phyloP scores from a whole-genome alignment of 2,329 filamentous ascomycete species.

The Pyrenochaeta sp. region DNA sequence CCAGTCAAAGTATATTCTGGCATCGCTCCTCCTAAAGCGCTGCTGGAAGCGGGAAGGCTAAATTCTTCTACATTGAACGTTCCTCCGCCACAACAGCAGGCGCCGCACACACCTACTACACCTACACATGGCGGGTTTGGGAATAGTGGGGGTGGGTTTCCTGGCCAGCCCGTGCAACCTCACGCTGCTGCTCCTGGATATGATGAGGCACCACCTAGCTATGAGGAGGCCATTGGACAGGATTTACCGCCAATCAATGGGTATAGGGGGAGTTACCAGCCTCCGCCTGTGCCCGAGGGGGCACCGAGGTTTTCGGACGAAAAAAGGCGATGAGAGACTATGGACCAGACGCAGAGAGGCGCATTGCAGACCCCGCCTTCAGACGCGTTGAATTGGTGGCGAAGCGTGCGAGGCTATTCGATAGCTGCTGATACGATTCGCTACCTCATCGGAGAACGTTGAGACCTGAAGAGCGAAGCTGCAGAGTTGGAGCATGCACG shows the following conservation, averaged over 20 bases:
- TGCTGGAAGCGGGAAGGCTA: conserved; percentile 64
- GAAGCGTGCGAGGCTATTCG: not conserved
- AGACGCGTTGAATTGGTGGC: not conserved
- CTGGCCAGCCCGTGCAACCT: conserved; percentile 28
- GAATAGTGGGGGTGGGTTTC: conserved; percentile 23
- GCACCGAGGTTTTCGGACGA: conserved; percentile 48
- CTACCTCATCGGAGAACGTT: conserved; percentile 10
- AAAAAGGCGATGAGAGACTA: conserved; percentile 40
- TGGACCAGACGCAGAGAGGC: not conserved
- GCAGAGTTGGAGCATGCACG: conserved; percentile 15
- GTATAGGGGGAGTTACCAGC: conserved; percentile 71
- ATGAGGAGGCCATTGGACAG: conserved; percentile 90
- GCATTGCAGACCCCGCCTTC: not conserved
- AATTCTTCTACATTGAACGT: conserved; percentile 22
- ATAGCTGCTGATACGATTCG: conserved; percentile 6
- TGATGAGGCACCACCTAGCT: conserved; percentile 90
- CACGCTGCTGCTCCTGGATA: conserved; percentile 54
- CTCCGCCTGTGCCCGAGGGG: conserved; percentile 51
- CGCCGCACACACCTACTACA: conserved; percentile 35
- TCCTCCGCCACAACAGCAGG: conserved; percentile 24
- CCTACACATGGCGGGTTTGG: conserved; percentile 34
- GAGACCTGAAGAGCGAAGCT: not conserved
- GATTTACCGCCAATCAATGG: conserved; percentile 77
- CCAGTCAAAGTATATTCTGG: conserved; percentile 86
- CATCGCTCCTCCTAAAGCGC: conserved; percentile 78